Conservation (phyloP, 2,329 filamentous ascomycete genomes). For the Pezicula rhizophila region DNA sequence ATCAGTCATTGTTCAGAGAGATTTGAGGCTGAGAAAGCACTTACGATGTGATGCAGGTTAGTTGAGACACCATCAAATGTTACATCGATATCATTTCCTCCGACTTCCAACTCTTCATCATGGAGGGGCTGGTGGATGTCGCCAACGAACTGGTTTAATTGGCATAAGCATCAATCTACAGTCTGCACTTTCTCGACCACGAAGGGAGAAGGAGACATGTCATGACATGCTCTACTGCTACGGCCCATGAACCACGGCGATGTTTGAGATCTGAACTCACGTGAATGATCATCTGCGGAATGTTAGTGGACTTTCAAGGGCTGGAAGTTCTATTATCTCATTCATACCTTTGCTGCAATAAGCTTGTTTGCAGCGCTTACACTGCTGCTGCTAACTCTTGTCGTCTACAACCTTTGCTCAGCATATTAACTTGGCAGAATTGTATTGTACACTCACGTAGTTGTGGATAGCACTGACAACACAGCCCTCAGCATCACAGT, state of each 20-base stretch:
- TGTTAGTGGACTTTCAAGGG: background rate
- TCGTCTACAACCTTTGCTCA: slow-evolving; percentile 17
- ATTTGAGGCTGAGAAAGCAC: slow-evolving; percentile 1
- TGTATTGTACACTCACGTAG: slow-evolving; percentile 15
- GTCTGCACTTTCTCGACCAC: slow-evolving; percentile 8
- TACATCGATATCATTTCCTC: slow-evolving; percentile 64
- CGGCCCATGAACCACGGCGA: slow-evolving; percentile 5
- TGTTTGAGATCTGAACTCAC: slow-evolving; percentile 22
- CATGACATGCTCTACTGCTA: slow-evolving; percentile 5
- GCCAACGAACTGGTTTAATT: slow-evolving; percentile 30
- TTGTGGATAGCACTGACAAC: slow-evolving; percentile 40
- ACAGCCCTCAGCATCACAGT: slow-evolving; percentile 56
- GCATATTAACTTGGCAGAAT: slow-evolving; percentile 31
- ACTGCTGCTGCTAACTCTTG: slow-evolving; percentile 11
- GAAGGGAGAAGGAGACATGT: slow-evolving; percentile 10
- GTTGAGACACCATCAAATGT: slow-evolving; percentile 47
- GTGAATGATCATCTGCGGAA: slow-evolving; percentile 21
- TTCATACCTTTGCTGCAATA: slow-evolving; percentile 49
- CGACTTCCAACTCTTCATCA: slow-evolving; percentile 56
- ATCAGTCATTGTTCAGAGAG: background rate
- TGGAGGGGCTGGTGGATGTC: slow-evolving; percentile 66
- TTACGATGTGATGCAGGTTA: slow-evolving; percentile 66
- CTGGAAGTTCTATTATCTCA: background rate
- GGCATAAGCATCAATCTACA: slow-evolving; percentile 1
- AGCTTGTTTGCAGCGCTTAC: slow-evolving; percentile 42